Conservation (phyloP, 2,329 filamentous ascomycete species). For the Tetracladium maxilliforme region DNA sequence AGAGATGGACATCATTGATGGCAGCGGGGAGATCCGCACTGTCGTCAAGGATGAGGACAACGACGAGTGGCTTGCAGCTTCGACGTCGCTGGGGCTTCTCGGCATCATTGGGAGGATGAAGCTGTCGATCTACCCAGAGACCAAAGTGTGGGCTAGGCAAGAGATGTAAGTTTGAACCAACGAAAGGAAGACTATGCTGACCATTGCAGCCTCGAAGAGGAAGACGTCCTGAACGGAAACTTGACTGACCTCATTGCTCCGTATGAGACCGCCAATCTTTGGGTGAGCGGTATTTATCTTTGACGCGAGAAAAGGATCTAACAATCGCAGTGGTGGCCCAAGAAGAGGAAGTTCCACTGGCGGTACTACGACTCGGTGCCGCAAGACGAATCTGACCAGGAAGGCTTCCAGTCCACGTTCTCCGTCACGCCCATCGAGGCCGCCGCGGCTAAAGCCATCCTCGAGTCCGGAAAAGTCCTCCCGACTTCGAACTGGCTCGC, state of each 20-base stretch:
- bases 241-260: too few species aligned
- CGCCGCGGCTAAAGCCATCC: slow-evolving; percentile 20
- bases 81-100: slow-evolving; percentile 30
- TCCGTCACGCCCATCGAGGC: slow-evolving; percentile 22
- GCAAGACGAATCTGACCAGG: too few species aligned
- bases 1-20: slow-evolving; percentile 32
- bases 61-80: slow-evolving; percentile 35
- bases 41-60: slow-evolving; percentile 23
- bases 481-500: slow-evolving; percentile 30
- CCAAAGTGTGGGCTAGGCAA: slow-evolving; percentile 33
- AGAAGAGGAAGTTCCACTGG: too few species aligned
- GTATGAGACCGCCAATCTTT: too few species aligned
- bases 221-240: too few species aligned
- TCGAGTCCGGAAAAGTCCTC: slow-evolving; percentile 30
- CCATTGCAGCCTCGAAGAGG: too few species aligned
- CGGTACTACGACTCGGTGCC: too few species aligned
- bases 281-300: too few species aligned
- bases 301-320: too few species aligned
- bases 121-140: slow-evolving; percentile 33
- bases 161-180: slow-evolving; percentile 32
- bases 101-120: slow-evolving; percentile 31
- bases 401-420: too few species aligned
- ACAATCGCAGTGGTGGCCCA: too few species aligned
- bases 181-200: too few species aligned
- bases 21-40: slow-evolving; percentile 24